Evolutionary conservation across 2,329 filamentous ascomycete species (phyloP), one percentile per base, ranked within the genome.

Genomic region (Coniella lustricola): DNA sequence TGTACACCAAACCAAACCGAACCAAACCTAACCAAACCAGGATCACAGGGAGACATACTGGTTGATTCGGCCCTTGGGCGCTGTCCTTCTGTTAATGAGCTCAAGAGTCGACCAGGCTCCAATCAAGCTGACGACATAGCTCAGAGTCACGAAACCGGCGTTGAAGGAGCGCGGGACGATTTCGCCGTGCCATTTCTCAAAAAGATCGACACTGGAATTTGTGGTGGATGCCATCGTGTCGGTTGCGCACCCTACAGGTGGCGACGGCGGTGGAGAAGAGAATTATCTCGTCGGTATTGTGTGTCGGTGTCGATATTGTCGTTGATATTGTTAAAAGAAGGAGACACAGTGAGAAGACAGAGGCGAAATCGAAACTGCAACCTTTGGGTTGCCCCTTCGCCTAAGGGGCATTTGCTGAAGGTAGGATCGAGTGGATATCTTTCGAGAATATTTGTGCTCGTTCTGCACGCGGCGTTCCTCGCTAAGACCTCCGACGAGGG

Each of bases 31-130:
- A n/a, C n/a, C n/a, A n/a, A n/a, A n/a, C n/a, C n/a, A n/a, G n/a
- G n/a, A n/a, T n/a, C n/a, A n/a, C n/a, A n/a, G 17, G 32, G 31
- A 20, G 33, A 49, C 39, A 47, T 74, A 85, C 84, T 85, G 81
- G 59, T 88, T 89, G 61, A 81, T 80, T 47, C 77, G 63, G 8
- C 85, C 85, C 60, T 77, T 79, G 46, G 76, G 76, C 2, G 84
- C 81, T 1, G 85, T 89, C 56, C 87, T 75, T 50, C 87, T 73
- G 61, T 93, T 86, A 44, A 95, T 80, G 50, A 95, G 70, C 64
- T 95, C 90, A 29, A 95, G 72, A 0, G 89, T 90, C 3, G 88
- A 88, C 44, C 81, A 75, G 42, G 87, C 84, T 53, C 90, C 90
- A 55, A 89, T 76, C 31, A 87, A 72, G 59, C 87, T 91, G 58